A percentile compares a stretch with the other conserved stretches of the same genome.
Evolutionary conservation across 768 basidiomycete genomes (phyloP).

Genomic region (Lactarius trivialis): DNA sequence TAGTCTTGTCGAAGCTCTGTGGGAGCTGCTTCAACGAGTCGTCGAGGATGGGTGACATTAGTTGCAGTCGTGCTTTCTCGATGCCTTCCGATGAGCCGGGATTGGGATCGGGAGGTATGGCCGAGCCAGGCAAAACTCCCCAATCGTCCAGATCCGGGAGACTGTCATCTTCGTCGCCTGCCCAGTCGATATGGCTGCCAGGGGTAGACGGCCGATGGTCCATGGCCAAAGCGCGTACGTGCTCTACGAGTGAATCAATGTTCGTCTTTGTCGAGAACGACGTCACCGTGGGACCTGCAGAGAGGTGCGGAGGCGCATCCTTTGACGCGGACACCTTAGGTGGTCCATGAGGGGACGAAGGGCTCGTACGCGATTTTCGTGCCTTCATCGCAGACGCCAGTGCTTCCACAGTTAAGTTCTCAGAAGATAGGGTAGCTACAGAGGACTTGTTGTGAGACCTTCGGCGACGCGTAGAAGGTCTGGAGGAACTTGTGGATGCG

Average conservation of each 20-base stretch:
- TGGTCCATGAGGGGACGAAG: constrained; percentile 19
- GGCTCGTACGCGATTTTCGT: constrained; percentile 14
- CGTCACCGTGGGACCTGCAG: constrained; percentile 29
- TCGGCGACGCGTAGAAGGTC: constrained; percentile 42
- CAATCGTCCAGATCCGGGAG: constrained; percentile 83
- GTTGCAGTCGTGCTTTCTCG: constrained; percentile 31
- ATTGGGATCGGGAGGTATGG: constrained; percentile 11
- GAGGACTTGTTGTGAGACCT: constrained; percentile 37
- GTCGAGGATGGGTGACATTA: constrained; percentile 24
- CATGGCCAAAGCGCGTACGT: constrained; percentile 68
- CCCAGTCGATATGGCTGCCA: constrained; percentile 84
- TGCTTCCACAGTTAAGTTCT: constrained; percentile 20
- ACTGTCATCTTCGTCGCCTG: constrained; percentile 75
- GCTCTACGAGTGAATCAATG: constrained; percentile 74
- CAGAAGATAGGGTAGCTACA: constrained; percentile 20
- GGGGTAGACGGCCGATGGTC: constrained; percentile 60
- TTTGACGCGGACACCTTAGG: constrained; percentile 32
- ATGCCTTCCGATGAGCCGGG: constrained; percentile 20
- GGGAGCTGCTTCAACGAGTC: constrained; percentile 23
- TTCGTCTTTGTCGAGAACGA: constrained; percentile 50
- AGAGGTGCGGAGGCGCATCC: constrained; percentile 56
- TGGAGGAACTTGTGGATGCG: constrained; percentile 31
- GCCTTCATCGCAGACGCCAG: constrained; percentile 23
- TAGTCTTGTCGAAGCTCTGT: constrained; percentile 18
- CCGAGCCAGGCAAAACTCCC: constrained; percentile 52